Evolutionary conservation across 108 stramenopile species (phyloP).

Genomic region (Pseudonitzschia multistriata): DNA sequence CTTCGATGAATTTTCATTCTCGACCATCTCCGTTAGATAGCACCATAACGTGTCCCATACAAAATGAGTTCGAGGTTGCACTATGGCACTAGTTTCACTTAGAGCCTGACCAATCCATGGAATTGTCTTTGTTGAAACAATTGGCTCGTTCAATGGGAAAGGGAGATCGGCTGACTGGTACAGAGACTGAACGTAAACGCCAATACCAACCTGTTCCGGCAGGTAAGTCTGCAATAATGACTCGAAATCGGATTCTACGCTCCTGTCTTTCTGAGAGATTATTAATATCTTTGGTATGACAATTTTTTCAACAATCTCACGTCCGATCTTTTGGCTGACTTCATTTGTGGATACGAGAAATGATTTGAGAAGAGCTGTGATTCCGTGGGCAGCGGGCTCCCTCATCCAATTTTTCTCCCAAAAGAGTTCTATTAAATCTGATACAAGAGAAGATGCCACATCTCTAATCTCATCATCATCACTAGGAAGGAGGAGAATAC

Average conservation of each 20-base stretch:
- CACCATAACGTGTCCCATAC: conserved; percentile 82
- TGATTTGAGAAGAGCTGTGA: conserved; percentile 57
- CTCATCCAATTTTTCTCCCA: conserved; percentile 74
- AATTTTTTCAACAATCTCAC: conserved; percentile 41
- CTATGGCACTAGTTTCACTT: conserved; percentile 54
- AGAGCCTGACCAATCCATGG: conserved; percentile 44
- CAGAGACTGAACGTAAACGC: conserved; percentile 55
- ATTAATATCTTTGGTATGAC: conserved; percentile 58
- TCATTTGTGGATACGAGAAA: conserved; percentile 24
- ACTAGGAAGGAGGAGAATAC: conserved; percentile 40
- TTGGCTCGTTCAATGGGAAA: conserved; percentile 47
- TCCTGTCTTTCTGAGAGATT: conserved; percentile 5
- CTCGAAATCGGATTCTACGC: conserved; percentile 14
- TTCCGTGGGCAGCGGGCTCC: conserved; percentile 77
- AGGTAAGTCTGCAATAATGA: conserved; percentile 40
- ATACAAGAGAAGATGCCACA: conserved; percentile 10
- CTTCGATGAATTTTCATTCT: conserved; percentile 20
- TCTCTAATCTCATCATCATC: conserved; percentile 13
- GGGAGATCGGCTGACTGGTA: conserved; percentile 21
- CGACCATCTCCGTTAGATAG: conserved; percentile 47
- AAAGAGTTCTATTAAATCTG: conserved; percentile 75
- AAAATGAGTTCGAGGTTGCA: conserved; percentile 73
- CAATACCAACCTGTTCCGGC: conserved; percentile 68
- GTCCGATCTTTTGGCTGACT: conserved; percentile 8
- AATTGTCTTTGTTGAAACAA: conserved; percentile 54